These are phyloP conservation scores for Vicia faba DNA, from an alignment of 306 rosid genomes.

Conservation along the genomic window DNA sequence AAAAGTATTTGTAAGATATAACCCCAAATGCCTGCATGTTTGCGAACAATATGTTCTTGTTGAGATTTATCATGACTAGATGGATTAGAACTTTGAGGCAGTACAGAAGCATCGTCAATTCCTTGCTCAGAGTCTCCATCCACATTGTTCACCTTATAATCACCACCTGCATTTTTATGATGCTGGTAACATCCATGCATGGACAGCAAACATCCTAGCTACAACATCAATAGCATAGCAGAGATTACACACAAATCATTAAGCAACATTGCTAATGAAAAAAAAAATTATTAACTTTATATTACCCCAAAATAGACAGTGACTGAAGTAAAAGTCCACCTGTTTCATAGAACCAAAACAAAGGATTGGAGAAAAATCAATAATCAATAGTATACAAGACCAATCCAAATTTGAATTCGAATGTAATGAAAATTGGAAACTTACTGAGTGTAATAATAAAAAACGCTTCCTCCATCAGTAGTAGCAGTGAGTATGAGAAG, in stretches of 20 bases:
- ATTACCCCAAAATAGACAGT: conserved; percentile 95
- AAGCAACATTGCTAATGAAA: conserved; percentile 11
- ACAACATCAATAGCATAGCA: conserved; percentile 31
- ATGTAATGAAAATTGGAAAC: conserved; percentile 33
- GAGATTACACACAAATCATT: neutral
- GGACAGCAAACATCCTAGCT: conserved; percentile 90
- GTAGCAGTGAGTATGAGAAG: conserved; percentile 67
- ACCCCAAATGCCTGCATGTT: conserved; percentile 77
- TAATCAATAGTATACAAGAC: conserved; percentile 23
- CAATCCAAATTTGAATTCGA: conserved; percentile 9
- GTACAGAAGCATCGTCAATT: conserved; percentile 40
- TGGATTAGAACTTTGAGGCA: conserved; percentile 37
- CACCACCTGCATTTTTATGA: conserved; percentile 81
- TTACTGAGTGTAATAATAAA: conserved; percentile 87
- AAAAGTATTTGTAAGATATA: conserved; percentile 83
- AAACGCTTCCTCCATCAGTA: conserved; percentile 70
- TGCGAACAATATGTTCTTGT: conserved; percentile 47
- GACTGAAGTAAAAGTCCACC: conserved; percentile 86
- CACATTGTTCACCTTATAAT: conserved; percentile 66
- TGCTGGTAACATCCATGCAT: conserved; percentile 76
- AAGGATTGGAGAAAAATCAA: conserved; percentile 10
- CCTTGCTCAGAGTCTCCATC: conserved; percentile 80
- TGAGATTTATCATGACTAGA: conserved; percentile 47
- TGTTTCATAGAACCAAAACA: conserved; percentile 45
- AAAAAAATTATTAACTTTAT: neutral